phyloP scores from a whole-genome alignment of 1,139 yeast species.

The Candida sanyaensis region DNA sequence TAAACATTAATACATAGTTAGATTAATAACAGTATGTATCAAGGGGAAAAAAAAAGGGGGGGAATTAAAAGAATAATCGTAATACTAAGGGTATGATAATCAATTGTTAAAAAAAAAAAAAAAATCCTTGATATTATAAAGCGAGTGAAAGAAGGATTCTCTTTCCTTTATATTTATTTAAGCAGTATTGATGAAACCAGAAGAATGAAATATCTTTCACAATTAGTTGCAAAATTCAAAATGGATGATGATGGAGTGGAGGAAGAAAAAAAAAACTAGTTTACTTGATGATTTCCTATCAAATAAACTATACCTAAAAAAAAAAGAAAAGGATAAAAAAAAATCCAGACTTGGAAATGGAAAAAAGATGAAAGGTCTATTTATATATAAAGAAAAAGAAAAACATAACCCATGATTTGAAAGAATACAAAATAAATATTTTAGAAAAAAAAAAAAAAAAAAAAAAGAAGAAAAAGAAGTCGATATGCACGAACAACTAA shows the following conservation, averaged over 20 bases:
- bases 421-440: background rate
- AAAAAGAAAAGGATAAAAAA: background rate
- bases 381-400: background rate
- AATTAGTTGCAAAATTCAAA: background rate
- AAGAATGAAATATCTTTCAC: background rate
- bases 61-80: background rate
- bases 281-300: background rate
- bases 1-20: conserved; percentile 6
- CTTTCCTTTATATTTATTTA: background rate
- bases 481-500: conserved; percentile 2
- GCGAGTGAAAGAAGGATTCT: conserved; percentile 1
- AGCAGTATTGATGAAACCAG: background rate
- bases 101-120: background rate
- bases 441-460: background rate
- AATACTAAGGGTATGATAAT: too few relatives aligned
- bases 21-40: conserved; percentile 2
- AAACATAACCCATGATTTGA: background rate
- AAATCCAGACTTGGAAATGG: background rate
- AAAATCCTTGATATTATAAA: conserved; percentile 1
- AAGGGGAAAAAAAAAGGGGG: background rate
- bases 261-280: background rate
- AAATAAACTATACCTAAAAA: background rate
- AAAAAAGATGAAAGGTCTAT: background rate
- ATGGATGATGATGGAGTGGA: background rate
- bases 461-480: background rate